These are phyloP conservation scores for Gilbertella persicaria DNA, from an alignment of 371 early-diverging fungal genomes.

Conservation along the genomic window DNA sequence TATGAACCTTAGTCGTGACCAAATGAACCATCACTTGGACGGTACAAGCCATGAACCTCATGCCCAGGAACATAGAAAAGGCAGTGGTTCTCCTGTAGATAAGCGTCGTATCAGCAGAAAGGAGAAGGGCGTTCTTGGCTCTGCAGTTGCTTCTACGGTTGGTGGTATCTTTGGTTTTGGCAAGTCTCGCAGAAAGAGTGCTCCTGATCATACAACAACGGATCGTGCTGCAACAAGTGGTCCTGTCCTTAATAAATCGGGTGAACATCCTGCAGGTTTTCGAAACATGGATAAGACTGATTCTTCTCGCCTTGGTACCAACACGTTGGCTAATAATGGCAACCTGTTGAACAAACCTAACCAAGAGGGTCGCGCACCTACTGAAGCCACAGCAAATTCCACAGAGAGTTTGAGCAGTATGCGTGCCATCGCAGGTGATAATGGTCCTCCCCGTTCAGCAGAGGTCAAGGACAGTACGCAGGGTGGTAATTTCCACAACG, in stretches of 20 bases:
- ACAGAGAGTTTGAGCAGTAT: slow-evolving; percentile 5
- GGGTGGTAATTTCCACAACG: neutral
- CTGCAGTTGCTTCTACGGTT: neutral
- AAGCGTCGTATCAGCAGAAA: neutral
- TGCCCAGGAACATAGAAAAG: neutral
- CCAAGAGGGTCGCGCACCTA: neutral
- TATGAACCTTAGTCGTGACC: no score
- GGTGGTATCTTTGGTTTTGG: neutral
- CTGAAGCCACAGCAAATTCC: neutral
- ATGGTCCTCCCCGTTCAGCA: neutral
- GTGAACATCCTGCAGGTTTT: neutral
- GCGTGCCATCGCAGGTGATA: slow-evolving; percentile 3
- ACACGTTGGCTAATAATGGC: neutral
- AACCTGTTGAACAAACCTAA: no score
- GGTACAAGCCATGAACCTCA: no score
- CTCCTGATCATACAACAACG: no score
- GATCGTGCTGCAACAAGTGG: no score
- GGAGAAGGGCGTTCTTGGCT: neutral
- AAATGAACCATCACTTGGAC: no score
- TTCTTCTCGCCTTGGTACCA: neutral
- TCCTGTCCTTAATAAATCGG: neutral
- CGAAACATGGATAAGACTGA: neutral
- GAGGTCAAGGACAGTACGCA: no score
- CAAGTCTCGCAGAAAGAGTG: neutral
- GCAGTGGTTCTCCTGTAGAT: neutral